Base-by-base conservation (phyloP, 768 basidiomycete species). In the Gloeostereum incarnatum region DNA sequence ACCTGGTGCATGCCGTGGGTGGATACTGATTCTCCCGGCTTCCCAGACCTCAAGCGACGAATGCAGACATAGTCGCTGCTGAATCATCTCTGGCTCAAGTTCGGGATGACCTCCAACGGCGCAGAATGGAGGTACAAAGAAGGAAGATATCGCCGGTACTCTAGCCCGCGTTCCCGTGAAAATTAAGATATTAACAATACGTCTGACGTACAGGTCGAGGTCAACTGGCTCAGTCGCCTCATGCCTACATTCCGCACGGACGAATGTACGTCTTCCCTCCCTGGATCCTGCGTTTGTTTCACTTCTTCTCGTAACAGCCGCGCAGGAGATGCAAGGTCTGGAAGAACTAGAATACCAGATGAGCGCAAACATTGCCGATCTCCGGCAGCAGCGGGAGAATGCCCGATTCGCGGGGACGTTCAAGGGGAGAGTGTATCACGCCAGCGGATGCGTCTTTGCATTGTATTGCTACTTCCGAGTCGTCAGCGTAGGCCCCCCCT, bases 291-390 rank as follows among this genome's bases (percentile, higher is more conserved):
- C 30, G 24, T 40, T 16, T 36, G 31, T 18, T 30, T 19, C 31
- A 32, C n/a, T 13, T 25, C 23, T 17, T 19, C 17, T 21, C n/a
- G 36, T 21, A 21, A n/a, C 32, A 71, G 70, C 64, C 21, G 43
- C 58, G 21, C 75, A 78, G 50, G 83, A 86, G 52, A 49, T 82
- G 6, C 59, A 62, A 23, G 84, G 83, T 0, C 61, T 88, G 4
- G 65, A 80, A 47, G 72, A 78, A 0, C 64, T 88, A 1, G 77
- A 83, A 49, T 67, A 73, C 31, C 72, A 86, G 46, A 84, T 86
- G 77, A 56, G 59, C 26, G 65, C 63, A 19, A 78, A 75, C 43
- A 46, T 84, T 3, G 66, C 72, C 25, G 53, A 55, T 2, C 57
- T 83, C 30, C 69, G 68, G 27, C 60, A 61, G 30, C 62, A 68